A percentile compares a stretch with the other conserved stretches of the same genome.
Conservation (phyloP, 2,329 filamentous ascomycete genomes). For the Fusarium bactridioides region DNA sequence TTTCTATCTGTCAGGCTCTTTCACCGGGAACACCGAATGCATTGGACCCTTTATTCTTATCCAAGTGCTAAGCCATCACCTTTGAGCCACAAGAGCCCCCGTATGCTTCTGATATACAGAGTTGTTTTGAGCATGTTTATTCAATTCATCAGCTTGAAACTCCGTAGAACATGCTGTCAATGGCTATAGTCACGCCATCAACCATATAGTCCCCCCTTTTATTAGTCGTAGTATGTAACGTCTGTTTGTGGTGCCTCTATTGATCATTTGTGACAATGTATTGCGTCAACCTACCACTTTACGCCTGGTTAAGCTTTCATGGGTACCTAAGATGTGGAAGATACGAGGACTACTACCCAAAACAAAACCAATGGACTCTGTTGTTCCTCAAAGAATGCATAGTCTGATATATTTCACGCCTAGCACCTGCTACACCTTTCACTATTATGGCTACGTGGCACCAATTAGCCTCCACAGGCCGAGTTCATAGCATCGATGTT, state of each 20-base stretch:
- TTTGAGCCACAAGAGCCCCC: constrained; percentile 6
- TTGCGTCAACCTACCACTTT: not conserved
- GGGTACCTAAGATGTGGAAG: not conserved
- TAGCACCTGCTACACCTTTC: not conserved
- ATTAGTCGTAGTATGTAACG: not conserved
- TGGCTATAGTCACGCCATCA: not conserved
- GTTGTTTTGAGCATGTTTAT: not conserved
- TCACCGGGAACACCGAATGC: constrained; percentile 1
- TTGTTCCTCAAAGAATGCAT: not conserved
- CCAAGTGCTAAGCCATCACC: not conserved
- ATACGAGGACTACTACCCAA: not conserved
- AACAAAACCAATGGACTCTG: not conserved
- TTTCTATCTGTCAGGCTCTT: not conserved
- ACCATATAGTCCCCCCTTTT: not conserved
- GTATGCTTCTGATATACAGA: not conserved
- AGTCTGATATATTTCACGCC: not conserved
- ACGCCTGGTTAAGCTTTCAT: not conserved
- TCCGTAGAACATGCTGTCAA: not conserved
- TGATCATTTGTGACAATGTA: not conserved
- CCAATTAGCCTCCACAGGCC: not conserved
- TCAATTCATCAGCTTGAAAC: not conserved
- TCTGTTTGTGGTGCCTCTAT: not conserved
- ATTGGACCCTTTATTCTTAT: not conserved
- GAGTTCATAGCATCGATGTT: not conserved
- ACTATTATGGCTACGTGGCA: constrained; percentile 14